A percentile compares a stretch with the other conserved stretches of the same genome.
phyloP scores from a whole-genome alignment of 129 eudicot genomes.

The Mikania micrantha region DNA sequence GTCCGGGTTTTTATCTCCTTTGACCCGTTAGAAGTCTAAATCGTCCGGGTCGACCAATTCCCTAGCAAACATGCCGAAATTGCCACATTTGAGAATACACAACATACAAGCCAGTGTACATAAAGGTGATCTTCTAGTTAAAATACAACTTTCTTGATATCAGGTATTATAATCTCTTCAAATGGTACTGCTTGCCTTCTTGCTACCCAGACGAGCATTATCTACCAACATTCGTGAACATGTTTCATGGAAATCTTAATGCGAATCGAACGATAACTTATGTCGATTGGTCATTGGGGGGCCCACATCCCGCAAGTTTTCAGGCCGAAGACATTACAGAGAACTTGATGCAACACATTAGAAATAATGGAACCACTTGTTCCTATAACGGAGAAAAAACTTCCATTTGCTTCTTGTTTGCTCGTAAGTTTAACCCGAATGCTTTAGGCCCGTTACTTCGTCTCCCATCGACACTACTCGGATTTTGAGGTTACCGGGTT shows the following conservation, averaged over 20 bases:
- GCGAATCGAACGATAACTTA: constrained; percentile 74
- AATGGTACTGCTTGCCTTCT: constrained; percentile 61
- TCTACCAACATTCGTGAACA: constrained; percentile 63
- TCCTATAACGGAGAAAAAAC: constrained; percentile 39
- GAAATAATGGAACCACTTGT: constrained; percentile 67
- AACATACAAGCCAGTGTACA: background rate
- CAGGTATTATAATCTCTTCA: constrained; percentile 67
- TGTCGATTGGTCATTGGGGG: constrained; percentile 71
- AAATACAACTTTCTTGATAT: constrained; percentile 22
- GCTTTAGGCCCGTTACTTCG: constrained; percentile 56
- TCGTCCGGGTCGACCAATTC: background rate
- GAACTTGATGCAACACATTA: constrained; percentile 45
- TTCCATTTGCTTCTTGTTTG: constrained; percentile 62
- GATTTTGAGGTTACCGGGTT: constrained; percentile 33
- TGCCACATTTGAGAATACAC: background rate
- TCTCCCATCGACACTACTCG: constrained; percentile 41
- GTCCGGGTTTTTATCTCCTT: too few relatives aligned
- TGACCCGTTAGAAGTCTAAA: background rate
- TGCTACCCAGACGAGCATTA: constrained; percentile 95
- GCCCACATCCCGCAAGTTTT: constrained; percentile 80
- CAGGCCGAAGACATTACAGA: constrained; percentile 45
- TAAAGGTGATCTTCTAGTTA: background rate
- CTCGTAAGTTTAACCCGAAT: constrained; percentile 64
- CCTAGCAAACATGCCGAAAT: background rate
- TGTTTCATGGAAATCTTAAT: constrained; percentile 51